Conservation (phyloP, 2,329 filamentous ascomycete genomes). For the Diplodia seriata region DNA sequence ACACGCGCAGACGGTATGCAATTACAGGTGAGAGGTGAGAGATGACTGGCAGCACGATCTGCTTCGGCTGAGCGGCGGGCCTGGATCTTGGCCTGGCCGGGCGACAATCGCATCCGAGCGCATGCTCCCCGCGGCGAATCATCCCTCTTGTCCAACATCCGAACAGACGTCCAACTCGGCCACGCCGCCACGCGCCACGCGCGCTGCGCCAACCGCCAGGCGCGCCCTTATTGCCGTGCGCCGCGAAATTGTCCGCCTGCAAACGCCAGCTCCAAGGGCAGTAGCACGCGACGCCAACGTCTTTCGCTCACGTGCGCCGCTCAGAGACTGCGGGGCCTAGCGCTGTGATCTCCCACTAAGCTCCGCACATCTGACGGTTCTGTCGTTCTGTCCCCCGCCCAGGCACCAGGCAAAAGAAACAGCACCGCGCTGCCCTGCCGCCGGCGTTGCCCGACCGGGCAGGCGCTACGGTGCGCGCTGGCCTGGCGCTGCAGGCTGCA, state of each 20-base stretch:
- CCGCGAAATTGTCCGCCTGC: background rate
- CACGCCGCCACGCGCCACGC: conserved; percentile 11
- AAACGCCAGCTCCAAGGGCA: background rate
- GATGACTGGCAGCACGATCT: conserved; percentile 26
- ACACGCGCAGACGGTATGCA: background rate
- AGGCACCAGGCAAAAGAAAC: background rate
- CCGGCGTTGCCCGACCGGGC: background rate
- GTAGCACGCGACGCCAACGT: background rate
- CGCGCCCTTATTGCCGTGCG: background rate
- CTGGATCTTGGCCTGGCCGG: conserved; percentile 11
- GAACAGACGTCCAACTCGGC: background rate
- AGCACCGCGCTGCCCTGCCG: background rate
- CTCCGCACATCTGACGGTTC: conserved; percentile 4
- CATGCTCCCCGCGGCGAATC: conserved; percentile 24
- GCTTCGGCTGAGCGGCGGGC: conserved; percentile 3
- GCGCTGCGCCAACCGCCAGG: background rate
- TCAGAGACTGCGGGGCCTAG: conserved; percentile 20
- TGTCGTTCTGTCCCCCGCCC: background rate
- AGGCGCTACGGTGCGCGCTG: background rate
- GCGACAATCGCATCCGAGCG: conserved; percentile 9
- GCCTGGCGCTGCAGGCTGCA: conserved; percentile 9
- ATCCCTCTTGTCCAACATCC: background rate
- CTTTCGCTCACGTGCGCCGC: conserved; percentile 15
- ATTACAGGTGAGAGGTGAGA: background rate
- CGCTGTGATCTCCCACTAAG: conserved; percentile 28